phyloP scores from a whole-genome alignment of 2,329 filamentous ascomycete species.

The Nemania sp. region DNA sequence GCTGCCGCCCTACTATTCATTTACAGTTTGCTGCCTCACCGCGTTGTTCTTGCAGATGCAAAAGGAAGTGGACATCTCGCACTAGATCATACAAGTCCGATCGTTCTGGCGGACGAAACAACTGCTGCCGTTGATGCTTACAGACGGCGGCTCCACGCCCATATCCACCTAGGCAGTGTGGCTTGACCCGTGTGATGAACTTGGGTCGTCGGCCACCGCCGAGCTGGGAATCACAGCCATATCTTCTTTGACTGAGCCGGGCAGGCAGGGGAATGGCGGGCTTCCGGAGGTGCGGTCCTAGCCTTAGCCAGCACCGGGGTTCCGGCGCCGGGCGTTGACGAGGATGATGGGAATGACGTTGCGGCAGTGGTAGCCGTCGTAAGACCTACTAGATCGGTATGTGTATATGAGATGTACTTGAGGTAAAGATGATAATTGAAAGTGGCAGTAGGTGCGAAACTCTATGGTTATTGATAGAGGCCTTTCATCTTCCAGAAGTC shows the following conservation, averaged over 20 bases:
- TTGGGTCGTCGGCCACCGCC: slow-evolving; percentile 18
- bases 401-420: no score
- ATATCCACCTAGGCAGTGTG: slow-evolving; percentile 24
- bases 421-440: no score
- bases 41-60: neutral
- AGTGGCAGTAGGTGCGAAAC: no score
- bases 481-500: no score
- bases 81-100: slow-evolving; percentile 44
- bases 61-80: neutral
- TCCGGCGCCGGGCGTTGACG: neutral
- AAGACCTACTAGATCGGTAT: no score
- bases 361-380: neutral
- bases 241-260: slow-evolving; percentile 16
- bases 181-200: slow-evolving; percentile 30
- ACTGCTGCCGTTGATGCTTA: neutral
- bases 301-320: slow-evolving; percentile 30
- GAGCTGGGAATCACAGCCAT: slow-evolving; percentile 5
- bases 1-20: no score
- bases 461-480: no score
- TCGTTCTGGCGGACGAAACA: slow-evolving; percentile 34
- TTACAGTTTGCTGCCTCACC: neutral
- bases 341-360: neutral
- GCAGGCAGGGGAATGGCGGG: slow-evolving; percentile 26
- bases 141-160: slow-evolving; percentile 14
- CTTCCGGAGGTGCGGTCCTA: slow-evolving; percentile 31